Evolutionary conservation across 116 monocot species (phyloP).

Genomic region (Zostera marina): DNA sequence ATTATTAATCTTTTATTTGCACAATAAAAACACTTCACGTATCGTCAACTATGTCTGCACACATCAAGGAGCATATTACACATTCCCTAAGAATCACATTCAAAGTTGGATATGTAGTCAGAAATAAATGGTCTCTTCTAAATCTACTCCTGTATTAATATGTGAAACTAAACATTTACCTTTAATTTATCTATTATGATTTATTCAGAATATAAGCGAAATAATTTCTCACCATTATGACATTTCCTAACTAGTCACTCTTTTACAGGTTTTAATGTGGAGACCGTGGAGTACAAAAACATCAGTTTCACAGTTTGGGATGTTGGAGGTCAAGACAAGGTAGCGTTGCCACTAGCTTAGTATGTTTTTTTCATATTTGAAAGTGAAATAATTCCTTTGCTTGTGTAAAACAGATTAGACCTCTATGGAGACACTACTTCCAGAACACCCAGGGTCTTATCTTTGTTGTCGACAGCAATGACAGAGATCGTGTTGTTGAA

Average conservation of each 20-base stretch:
- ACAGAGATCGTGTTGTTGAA: constrained; percentile 30
- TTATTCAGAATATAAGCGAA: not conserved
- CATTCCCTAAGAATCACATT: too few relatives aligned
- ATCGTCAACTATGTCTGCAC: too few relatives aligned
- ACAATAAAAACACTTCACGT: too few relatives aligned
- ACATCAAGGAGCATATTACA: too few relatives aligned
- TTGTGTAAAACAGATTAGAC: constrained; percentile 19
- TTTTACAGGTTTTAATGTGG: constrained; percentile 21
- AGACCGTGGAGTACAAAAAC: constrained; percentile 27
- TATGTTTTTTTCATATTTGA: not conserved
- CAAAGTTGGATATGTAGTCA: too few relatives aligned
- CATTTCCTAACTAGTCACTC: not conserved
- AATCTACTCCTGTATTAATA: too few relatives aligned
- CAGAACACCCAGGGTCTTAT: constrained; percentile 31
- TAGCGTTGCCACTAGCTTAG: not conserved
- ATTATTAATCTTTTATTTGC: too few relatives aligned
- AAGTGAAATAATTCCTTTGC: not conserved
- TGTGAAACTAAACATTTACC: too few relatives aligned
- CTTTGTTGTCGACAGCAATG: constrained; percentile 29
- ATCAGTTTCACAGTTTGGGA: constrained; percentile 31
- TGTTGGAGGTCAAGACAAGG: constrained; percentile 31
- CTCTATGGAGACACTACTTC: constrained; percentile 37
- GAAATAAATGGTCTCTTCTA: too few relatives aligned
- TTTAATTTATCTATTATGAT: too few relatives aligned
- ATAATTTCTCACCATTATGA: not conserved